Conservation (phyloP, 306 rosid genomes). For the Rosa chinensis region DNA sequence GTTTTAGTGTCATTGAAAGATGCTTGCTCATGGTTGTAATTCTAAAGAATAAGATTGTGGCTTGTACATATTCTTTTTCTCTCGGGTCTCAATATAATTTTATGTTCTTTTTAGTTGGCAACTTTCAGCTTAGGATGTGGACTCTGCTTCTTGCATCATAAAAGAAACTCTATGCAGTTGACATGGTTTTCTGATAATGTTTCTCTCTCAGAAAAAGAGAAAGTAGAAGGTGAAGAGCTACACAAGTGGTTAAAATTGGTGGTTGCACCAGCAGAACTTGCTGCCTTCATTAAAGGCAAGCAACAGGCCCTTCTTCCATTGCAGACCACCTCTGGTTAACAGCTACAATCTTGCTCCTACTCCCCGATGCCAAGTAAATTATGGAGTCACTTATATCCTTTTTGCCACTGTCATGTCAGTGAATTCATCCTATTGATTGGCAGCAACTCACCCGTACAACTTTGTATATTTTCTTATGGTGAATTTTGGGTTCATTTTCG, state of each 20-base stretch:
- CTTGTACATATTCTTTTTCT: neutral
- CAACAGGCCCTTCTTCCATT: conserved; percentile 61
- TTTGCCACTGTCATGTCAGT: conserved; percentile 23
- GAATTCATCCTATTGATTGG: conserved; percentile 39
- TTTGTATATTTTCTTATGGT: conserved; percentile 47
- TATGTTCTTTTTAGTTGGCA: neutral
- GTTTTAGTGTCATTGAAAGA: neutral
- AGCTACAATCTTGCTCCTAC: conserved; percentile 22
- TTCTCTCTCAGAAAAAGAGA: conserved; percentile 74
- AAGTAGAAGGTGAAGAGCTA: conserved; percentile 90
- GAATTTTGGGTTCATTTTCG: conserved; percentile 45
- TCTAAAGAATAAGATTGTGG: neutral
- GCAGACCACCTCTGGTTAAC: conserved; percentile 36
- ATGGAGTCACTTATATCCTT: conserved; percentile 30
- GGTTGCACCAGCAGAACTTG: conserved; percentile 81
- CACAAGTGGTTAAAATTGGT: conserved; percentile 82
- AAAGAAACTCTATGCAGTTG: conserved; percentile 12
- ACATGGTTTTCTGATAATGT: conserved; percentile 31
- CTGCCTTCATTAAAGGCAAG: conserved; percentile 55
- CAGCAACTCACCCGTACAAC: conserved; percentile 37
- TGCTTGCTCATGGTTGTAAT: neutral
- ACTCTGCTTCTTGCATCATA: neutral
- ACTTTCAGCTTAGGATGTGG: neutral
- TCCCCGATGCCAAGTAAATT: conserved; percentile 26
- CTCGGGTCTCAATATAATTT: neutral